Base-by-base conservation (phyloP, 352 stramenopile species). In the Thraustochytrium sp. region DNA sequence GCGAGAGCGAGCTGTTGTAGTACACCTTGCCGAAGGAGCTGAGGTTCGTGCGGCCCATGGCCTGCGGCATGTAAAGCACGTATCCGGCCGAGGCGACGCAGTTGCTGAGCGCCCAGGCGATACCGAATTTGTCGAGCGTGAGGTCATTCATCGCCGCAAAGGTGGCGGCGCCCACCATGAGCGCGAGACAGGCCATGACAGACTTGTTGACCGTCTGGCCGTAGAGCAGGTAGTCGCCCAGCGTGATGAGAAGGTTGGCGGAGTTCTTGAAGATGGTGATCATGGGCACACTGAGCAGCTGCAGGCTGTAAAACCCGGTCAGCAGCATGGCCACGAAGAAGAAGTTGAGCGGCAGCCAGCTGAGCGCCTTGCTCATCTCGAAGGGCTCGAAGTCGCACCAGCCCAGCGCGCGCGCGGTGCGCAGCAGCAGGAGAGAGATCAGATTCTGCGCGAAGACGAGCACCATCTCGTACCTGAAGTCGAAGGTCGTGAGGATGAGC, bases 241-340 rank as follows among this genome's bases (percentile, higher is more conserved):
- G 89, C 34, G 97, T 93, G 56, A 98, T 98, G 85, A 98, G 94
- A 84, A 99, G 96, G 88, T 99, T 99, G 40, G 96, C 98, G n/a
- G 99, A 90, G 89, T 99, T 99, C 89, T 99, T 99, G 86, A 99
- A 99, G 16, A 99, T 95, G 16, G 96, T 99, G 26, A 99, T 94
- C 88, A 99, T 98, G 86, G 98, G 97, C 63, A 99, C 97, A 1
- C 92, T 95, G 53, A 98, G 93, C n/a, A 93, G 88, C 80, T 93
- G 86, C 40, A 97, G 85, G 44, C 88, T 89, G 76, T 78, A 84
- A 89, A 98, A 99, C 74, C 94, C 92, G 29, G 96, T 99, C 89
- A 98, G 98, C 21, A 99, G 92, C 97, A 99, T 99, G 72, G 91
- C 86, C 76, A 98, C 96, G 87, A 99, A 99, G 86, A 99, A 97